Percentiles rank a stretch among this genome's conserved stretches.
Evolutionary conservation across 2,329 filamentous ascomycete genomes (phyloP).

Genomic region (Parastagonospora nodorum): DNA sequence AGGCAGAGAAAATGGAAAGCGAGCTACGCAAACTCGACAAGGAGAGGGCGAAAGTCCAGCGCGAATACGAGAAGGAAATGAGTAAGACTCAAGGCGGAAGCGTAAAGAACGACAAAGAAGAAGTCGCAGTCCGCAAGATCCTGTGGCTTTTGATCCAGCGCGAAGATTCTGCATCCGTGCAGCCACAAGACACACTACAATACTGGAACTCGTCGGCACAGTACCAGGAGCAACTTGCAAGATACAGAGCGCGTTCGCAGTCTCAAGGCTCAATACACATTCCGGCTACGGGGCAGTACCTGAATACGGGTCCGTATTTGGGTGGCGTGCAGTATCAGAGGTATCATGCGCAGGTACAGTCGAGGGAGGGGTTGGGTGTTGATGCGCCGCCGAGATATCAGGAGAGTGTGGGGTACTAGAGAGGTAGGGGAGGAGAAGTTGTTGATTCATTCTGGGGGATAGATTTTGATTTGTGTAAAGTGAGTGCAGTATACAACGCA

Average conservation of each 20-base stretch:
- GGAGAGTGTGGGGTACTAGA: too few relatives aligned
- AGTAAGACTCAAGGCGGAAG: not conserved
- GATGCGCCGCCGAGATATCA: not conserved
- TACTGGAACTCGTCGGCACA: too few relatives aligned
- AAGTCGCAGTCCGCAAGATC: not conserved
- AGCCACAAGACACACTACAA: not conserved
- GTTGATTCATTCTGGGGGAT: too few relatives aligned
- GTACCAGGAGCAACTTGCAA: too few relatives aligned
- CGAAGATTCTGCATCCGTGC: not conserved
- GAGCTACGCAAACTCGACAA: not conserved
- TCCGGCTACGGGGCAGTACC: too few relatives aligned
- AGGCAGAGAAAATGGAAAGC: conserved; percentile 1
- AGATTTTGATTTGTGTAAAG: too few relatives aligned
- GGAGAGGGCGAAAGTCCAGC: not conserved
- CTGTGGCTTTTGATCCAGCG: conserved; percentile 1
- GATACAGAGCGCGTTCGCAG: too few relatives aligned
- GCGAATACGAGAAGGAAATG: conserved; percentile 1
- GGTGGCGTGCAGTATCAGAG: not conserved
- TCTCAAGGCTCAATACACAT: too few relatives aligned
- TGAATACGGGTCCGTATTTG: not conserved
- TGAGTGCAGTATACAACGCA: too few relatives aligned
- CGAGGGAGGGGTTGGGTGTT: not conserved
- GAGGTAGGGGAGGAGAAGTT: too few relatives aligned
- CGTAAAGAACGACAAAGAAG: conserved; percentile 3
- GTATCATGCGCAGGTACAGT: not conserved